These are phyloP conservation scores for Fusarium keratoplasticum DNA, from an alignment of 2,329 filamentous ascomycete genomes.

Conservation along the genomic window DNA sequence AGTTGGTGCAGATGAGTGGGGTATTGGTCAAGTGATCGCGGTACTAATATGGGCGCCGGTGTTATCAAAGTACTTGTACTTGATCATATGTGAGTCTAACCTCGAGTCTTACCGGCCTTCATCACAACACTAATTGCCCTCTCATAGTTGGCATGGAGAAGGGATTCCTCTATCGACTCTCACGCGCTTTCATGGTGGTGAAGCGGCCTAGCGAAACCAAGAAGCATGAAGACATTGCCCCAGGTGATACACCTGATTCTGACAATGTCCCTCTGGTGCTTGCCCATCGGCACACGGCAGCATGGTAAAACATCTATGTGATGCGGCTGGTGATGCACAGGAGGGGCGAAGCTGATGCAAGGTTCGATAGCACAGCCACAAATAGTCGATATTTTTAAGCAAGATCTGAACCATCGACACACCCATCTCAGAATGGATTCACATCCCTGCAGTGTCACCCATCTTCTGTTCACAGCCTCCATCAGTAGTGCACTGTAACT, in stretches of 20 bases:
- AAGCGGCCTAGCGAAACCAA: neutral
- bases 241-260: neutral
- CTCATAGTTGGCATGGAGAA: conserved; percentile 6
- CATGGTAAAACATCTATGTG: neutral
- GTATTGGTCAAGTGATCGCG: conserved; percentile 16
- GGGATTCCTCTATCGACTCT: neutral
- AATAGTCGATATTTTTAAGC: neutral
- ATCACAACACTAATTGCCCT: neutral
- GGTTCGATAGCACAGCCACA: neutral
- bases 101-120: too few species aligned
- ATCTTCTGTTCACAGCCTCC: neutral
- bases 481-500: too few species aligned
- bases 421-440: neutral
- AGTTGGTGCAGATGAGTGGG: conserved; percentile 1
- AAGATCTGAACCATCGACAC: too few species aligned
- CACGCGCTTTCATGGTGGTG: neutral
- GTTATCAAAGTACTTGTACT: conserved; percentile 17
- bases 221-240: neutral
- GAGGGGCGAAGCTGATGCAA: neutral
- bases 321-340: neutral
- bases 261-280: neutral
- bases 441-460: neutral
- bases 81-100: conserved; percentile 12
- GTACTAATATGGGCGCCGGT: conserved; percentile 23
- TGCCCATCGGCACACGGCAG: neutral